Evolutionary conservation across 768 basidiomycete species (phyloP).

Genomic region (Suillus discolor): DNA sequence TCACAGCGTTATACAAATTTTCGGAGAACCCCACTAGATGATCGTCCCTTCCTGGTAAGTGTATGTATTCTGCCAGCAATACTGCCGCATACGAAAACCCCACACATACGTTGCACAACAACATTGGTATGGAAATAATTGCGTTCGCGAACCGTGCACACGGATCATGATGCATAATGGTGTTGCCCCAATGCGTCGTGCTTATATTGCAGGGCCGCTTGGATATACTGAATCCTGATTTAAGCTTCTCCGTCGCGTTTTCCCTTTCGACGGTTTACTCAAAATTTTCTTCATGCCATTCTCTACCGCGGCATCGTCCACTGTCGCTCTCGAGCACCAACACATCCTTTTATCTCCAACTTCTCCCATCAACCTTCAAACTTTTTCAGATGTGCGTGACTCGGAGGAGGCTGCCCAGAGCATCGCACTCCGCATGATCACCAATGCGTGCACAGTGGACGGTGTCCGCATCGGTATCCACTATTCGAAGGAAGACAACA

Average conservation of each 20-base stretch:
- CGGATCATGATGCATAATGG: neutral
- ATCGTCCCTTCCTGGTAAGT: neutral
- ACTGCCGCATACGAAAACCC: neutral
- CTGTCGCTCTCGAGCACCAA: conserved; percentile 9
- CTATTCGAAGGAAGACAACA: conserved; percentile 57
- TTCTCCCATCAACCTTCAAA: conserved; percentile 34
- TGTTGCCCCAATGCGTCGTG: neutral
- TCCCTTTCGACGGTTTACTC: neutral
- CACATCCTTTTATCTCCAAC: conserved; percentile 6
- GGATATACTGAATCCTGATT: neutral
- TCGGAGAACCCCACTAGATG: neutral
- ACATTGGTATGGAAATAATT: neutral
- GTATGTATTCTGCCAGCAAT: neutral
- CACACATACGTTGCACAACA: neutral
- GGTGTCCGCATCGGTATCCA: conserved; percentile 63
- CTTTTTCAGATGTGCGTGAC: conserved; percentile 56
- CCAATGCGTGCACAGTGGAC: conserved; percentile 50
- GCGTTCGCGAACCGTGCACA: neutral
- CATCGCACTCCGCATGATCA: conserved; percentile 56
- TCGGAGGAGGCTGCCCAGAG: conserved; percentile 53
- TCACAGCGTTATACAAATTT: neutral
- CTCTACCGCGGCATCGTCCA: conserved; percentile 26
- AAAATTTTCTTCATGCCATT: conserved; percentile 10
- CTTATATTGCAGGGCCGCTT: neutral
- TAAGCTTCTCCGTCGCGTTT: neutral